Conservation (phyloP, 768 basidiomycete species). For the Amanita pallidorosea region DNA sequence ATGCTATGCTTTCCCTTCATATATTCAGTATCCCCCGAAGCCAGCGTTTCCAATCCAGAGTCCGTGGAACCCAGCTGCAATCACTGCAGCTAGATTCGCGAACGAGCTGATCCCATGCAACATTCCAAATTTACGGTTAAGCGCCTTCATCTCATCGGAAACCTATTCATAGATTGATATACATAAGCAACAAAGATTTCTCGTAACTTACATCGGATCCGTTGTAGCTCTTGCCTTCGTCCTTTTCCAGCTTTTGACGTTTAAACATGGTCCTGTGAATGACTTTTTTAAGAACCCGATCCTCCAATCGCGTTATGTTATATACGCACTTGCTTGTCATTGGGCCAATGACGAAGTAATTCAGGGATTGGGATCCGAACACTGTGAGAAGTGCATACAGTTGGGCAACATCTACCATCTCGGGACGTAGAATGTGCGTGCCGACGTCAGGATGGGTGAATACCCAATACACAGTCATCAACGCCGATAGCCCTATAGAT, state of each 20-base stretch:
- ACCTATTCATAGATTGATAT: slow-evolving; percentile 26
- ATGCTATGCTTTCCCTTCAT: neutral
- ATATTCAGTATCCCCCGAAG: slow-evolving; percentile 25
- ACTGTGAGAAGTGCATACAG: slow-evolving; percentile 43
- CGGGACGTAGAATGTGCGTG: slow-evolving; percentile 32
- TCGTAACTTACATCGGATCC: slow-evolving; percentile 45
- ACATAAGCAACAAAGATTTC: neutral
- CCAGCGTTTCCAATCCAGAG: slow-evolving; percentile 57
- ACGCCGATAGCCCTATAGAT: slow-evolving; percentile 42
- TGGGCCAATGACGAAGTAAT: slow-evolving; percentile 65
- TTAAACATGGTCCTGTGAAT: slow-evolving; percentile 58
- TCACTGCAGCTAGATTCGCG: slow-evolving; percentile 49
- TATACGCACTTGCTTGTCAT: slow-evolving; percentile 50
- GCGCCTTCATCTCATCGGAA: slow-evolving; percentile 55
- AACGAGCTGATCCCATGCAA: slow-evolving; percentile 64
- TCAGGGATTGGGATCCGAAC: slow-evolving; percentile 39
- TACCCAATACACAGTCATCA: slow-evolving; percentile 48
- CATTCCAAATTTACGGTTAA: slow-evolving; percentile 55
- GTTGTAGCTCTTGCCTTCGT: slow-evolving; percentile 57
- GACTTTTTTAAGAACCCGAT: neutral
- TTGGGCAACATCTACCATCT: slow-evolving; percentile 52
- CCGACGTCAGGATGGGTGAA: slow-evolving; percentile 46
- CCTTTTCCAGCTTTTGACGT: slow-evolving; percentile 63
- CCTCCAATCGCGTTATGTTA: neutral
- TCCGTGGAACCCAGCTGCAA: slow-evolving; percentile 58